phyloP scores from a whole-genome alignment of 768 basidiomycete species.

The Hemileccinum rubropunctum region DNA sequence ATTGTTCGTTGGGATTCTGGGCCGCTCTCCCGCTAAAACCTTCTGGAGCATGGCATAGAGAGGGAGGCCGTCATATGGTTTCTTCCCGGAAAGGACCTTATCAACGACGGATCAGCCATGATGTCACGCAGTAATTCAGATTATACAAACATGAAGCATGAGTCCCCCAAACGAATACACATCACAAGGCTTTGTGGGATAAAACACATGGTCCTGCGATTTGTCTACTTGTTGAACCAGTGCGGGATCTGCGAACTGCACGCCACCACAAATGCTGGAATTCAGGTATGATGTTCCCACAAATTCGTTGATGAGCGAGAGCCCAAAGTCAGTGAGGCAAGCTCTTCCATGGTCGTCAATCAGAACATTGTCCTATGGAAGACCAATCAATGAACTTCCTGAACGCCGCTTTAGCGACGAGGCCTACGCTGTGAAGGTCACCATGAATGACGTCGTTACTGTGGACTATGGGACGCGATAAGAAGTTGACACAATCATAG shows the following conservation, averaged over 20 bases:
- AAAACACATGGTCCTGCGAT: neutral
- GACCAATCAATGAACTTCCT: neutral
- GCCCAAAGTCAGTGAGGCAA: slow-evolving; percentile 49
- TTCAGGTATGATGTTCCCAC: slow-evolving; percentile 28
- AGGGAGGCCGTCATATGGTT: slow-evolving; percentile 14
- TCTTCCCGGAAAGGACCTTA: slow-evolving; percentile 20
- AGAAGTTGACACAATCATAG: neutral
- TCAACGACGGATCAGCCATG: slow-evolving; percentile 9
- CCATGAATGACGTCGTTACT: slow-evolving; percentile 28
- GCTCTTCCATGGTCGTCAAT: slow-evolving; percentile 39
- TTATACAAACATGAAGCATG: slow-evolving; percentile 23
- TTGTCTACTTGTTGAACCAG: slow-evolving; percentile 8
- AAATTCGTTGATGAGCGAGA: slow-evolving; percentile 29
- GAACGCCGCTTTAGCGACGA: neutral
- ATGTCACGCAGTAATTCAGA: neutral
- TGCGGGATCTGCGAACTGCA: slow-evolving; percentile 47
- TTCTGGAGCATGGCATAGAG: neutral
- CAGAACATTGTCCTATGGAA: slow-evolving; percentile 39
- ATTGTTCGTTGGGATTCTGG: slow-evolving; percentile 8
- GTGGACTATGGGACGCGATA: slow-evolving; percentile 18
- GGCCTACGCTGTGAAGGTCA: slow-evolving; percentile 36
- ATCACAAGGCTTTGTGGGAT: slow-evolving; percentile 21
- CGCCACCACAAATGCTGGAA: slow-evolving; percentile 36
- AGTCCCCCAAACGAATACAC: slow-evolving; percentile 38
- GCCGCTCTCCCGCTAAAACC: slow-evolving; percentile 9